Evolutionary conservation across 2,329 filamentous ascomycete genomes (phyloP).

Genomic region (Lasiodiplodia gonubiensis): DNA sequence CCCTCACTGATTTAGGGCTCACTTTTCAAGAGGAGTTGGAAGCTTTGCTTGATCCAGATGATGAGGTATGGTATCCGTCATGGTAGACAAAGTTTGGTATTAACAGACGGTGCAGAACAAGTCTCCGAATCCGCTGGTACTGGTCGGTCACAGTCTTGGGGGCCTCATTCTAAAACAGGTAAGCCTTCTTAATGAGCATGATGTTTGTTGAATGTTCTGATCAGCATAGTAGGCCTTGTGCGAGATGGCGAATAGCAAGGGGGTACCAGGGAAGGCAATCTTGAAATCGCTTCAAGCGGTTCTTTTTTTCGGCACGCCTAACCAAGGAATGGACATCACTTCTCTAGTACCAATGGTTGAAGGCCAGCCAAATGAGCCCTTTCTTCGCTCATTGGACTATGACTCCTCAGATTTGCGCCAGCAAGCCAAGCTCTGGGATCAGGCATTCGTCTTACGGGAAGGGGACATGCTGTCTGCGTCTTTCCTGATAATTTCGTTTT

Average conservation of each 20-base stretch:
- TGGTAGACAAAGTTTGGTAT: no score
- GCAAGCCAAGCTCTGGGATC: background rate
- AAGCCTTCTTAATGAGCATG: no score
- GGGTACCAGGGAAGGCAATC: background rate
- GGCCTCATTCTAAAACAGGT: conserved; percentile 7
- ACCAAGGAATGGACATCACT: background rate
- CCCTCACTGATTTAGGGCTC: background rate
- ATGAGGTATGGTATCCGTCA: no score
- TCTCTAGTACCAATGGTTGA: background rate
- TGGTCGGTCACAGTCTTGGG: conserved; percentile 11
- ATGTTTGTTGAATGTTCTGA: background rate
- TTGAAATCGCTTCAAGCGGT: background rate
- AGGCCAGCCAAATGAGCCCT: background rate
- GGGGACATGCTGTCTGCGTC: background rate
- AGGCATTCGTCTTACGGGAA: background rate
- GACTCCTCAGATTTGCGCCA: background rate
- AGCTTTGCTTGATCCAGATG: background rate
- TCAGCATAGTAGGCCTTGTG: background rate
- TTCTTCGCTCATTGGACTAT: background rate
- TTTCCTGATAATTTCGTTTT: background rate
- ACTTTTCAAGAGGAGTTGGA: background rate
- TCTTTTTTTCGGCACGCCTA: conserved; percentile 6
- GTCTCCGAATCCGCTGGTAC: background rate
- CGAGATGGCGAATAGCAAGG: background rate
- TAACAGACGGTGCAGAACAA: background rate